These are phyloP conservation scores for Coemansia sp. DNA, from an alignment of 192 early-diverging fungal species.

Conservation along the genomic window DNA sequence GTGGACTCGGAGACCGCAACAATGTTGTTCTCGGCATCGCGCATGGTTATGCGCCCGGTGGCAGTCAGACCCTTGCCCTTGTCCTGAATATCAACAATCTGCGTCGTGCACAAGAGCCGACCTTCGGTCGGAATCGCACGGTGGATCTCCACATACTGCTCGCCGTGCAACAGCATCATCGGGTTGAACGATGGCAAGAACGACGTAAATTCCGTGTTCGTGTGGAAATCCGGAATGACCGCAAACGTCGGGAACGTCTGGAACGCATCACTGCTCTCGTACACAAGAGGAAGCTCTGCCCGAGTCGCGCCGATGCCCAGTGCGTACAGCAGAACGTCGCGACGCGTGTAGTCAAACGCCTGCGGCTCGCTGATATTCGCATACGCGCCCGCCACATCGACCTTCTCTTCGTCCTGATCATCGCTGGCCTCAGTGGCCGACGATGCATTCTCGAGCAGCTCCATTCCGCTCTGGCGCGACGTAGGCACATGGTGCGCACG, in stretches of 20 bases:
- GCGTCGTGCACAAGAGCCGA: conserved; percentile 70
- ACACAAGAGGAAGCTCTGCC: conserved; percentile 83
- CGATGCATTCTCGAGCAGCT: conserved; percentile 59
- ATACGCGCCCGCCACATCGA: conserved; percentile 70
- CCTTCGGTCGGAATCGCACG: conserved; percentile 85
- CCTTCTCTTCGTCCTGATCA: conserved; percentile 38
- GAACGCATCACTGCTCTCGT: conserved; percentile 88
- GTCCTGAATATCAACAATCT: conserved; percentile 91
- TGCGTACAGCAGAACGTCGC: conserved; percentile 92
- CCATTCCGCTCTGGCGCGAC: conserved; percentile 44
- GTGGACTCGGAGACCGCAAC: conserved; percentile 87
- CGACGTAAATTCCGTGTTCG: conserved; percentile 60
- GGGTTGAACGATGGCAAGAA: conserved; percentile 73
- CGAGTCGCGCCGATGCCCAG: conserved; percentile 91
- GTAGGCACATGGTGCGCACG: conserved; percentile 77
- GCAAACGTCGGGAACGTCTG: conserved; percentile 88
- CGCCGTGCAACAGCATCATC: conserved; percentile 98
- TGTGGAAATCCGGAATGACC: conserved; percentile 79
- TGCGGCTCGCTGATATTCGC: conserved; percentile 56
- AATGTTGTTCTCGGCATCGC: conserved; percentile 71
- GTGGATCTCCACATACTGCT: conserved; percentile 91
- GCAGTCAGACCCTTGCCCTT: conserved; percentile 74
- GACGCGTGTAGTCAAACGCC: conserved; percentile 75
- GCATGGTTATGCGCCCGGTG: conserved; percentile 77
- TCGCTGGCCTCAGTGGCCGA: conserved; percentile 12